A percentile compares a stretch with the other conserved stretches of the same genome.
These are phyloP conservation scores for Castanea crenata DNA, from an alignment of 306 rosid genomes.

Conservation along the genomic window DNA sequence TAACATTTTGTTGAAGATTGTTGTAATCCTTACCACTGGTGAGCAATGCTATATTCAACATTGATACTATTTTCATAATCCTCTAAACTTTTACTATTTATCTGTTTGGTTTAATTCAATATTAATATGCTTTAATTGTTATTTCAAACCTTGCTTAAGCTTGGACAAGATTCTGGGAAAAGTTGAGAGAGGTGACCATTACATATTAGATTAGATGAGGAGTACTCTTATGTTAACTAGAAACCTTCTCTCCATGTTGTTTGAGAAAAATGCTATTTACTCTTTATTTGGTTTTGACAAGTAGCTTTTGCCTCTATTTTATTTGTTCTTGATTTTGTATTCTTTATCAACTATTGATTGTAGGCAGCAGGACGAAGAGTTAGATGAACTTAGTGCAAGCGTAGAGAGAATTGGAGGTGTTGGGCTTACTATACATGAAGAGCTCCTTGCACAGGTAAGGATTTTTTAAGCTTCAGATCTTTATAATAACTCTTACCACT, in stretches of 20 bases:
- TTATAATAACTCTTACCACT: background rate
- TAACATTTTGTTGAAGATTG: background rate
- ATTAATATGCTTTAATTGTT: background rate
- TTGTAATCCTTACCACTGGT: background rate
- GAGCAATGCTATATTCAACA: background rate
- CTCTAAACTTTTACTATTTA: background rate
- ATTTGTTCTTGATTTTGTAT: conserved; percentile 26
- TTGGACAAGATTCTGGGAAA: background rate
- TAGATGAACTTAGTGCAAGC: conserved; percentile 91
- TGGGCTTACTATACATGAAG: conserved; percentile 97
- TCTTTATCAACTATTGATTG: conserved; percentile 19
- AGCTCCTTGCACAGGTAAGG: conserved; percentile 83
- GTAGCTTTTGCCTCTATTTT: no score
- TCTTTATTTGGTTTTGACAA: background rate
- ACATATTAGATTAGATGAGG: background rate
- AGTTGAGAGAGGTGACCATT: background rate
- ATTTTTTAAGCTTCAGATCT: conserved; percentile 10
- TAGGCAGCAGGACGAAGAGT: conserved; percentile 94
- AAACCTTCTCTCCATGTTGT: background rate
- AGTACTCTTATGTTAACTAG: background rate
- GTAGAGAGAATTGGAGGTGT: conserved; percentile 97
- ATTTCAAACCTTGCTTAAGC: background rate
- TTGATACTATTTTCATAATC: background rate
- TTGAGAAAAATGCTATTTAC: background rate
- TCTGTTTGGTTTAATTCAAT: background rate